Evolutionary conservation across 1,284 basidiomycete genomes (phyloP).

Genomic region (Microstroma glucosiphilum): DNA sequence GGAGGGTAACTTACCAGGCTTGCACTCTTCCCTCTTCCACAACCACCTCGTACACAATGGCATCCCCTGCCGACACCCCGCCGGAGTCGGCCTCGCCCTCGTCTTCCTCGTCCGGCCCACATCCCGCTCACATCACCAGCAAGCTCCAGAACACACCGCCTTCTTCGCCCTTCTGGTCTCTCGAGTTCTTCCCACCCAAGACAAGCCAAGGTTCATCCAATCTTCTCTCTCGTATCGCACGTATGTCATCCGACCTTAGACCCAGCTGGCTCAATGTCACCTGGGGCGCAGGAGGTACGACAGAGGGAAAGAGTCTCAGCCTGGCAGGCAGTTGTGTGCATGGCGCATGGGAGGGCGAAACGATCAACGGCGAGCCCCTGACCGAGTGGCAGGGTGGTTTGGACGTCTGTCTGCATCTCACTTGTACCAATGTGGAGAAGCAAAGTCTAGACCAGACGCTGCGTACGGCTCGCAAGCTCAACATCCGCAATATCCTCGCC

Average conservation of each 20-base stretch:
- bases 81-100: no score
- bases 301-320: constrained; percentile 78
- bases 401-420: constrained; percentile 73
- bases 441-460: constrained; percentile 68
- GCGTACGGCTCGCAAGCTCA: constrained; percentile 71
- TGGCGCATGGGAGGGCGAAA: constrained; percentile 14
- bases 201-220: constrained; percentile 80
- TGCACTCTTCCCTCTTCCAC: no score
- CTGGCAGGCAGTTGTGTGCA: constrained; percentile 54
- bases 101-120: not conserved
- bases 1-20: no score
- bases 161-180: constrained; percentile 55
- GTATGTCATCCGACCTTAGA: constrained; percentile 63
- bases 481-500: constrained; percentile 86
- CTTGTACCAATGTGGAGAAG: constrained; percentile 88
- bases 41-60: no score
- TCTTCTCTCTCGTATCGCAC: constrained; percentile 39
- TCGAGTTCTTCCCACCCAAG: constrained; percentile 90
- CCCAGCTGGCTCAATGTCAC: constrained; percentile 63
- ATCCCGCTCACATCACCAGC: constrained; percentile 29
- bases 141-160: constrained; percentile 9
- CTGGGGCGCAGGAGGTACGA: constrained; percentile 95
- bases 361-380: not conserved
- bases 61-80: no score
- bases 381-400: not conserved